Evolutionary conservation across 768 basidiomycete species (phyloP), one percentile per base, ranked within the genome.

Genomic region (Boletus reticulatus): DNA sequence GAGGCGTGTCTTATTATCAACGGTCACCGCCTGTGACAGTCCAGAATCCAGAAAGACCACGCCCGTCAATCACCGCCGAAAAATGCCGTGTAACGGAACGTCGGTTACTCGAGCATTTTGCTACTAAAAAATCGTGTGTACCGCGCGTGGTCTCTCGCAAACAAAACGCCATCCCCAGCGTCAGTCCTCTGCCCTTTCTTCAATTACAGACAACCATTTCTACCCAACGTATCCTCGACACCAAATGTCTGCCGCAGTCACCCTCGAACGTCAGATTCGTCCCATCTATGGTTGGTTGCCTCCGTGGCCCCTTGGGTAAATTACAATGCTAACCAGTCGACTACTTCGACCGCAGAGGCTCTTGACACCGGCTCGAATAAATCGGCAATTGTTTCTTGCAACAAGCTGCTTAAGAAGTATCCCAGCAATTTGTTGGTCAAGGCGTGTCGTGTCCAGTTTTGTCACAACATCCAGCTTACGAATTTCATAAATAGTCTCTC

Each of bases 301-400:
- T 38, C 34, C 17, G 3, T 16, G 31, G n/a, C 2, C 27, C 37
- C 16, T 31, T 16, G 27, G 10, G 16, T 24, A 13, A 24, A 48
- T 20, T 32, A 6, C n/a, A 43, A 20, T 48, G 29, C 59, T 62
- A 32, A 62, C 38, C 10, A 17, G 27, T 31, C 41, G 31, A 31
- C 29, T 24, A 37, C 54, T 27, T 37, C 48, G 19, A 4, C 55
- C 48, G 4, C 68, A 94, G 92, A 94, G 80, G 86, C 92, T 44
- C 77, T 94, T 59, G 92, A 94, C 75, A 89, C 84, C 43, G 87
- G 88, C 45, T 89, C 90, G 14, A 90, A 89, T 76, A 94, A 94
- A 75, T 85, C 88, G 38, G 92, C 92, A 19, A 80, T 94, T 52
- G 84, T 91, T 39, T 79, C 85, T 9, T 92, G 91, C 75, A 93